Base-by-base conservation (phyloP, 768 basidiomycete species). In the Phallus indusiatus region DNA sequence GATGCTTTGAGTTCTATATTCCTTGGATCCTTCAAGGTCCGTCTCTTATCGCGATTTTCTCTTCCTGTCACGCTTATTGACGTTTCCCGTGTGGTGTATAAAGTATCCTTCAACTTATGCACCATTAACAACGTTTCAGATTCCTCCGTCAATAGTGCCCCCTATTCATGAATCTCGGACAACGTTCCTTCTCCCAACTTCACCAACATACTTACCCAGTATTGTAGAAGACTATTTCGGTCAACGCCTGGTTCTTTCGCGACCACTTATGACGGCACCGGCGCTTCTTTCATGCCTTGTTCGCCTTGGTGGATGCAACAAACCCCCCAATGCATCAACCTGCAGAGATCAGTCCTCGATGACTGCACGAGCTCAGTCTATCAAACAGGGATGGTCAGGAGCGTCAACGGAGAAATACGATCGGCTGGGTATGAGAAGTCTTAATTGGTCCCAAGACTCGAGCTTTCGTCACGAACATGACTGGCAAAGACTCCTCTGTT, bases 111-210 rank as follows among this genome's bases (percentile, higher is more conserved):
- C 46, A 21, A 54, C 54, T n/a, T 37, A 55, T 14, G 20, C 28
- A 28, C 54, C 52, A 4, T 42, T 60, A 8, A 60, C 59, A 14
- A 46, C 67, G 18, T 67, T 69, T 52, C 68, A 82, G 47, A 64
- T 42, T 56, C 53, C 66, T 46, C 61, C 66, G 47, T 16, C 64
- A 22, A 63, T 82, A 75, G 88, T 87, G 65, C 71, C 82, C 0
- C 68, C 80, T 3, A 74, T 81, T 37, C 73, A 79, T 47, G 84
- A 83, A 0, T 85, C 88, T 0, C 81, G 78, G 57, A 82, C 86
- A 65, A 83, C 77, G 65, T 70, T 88, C 36, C 85, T 86, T 0
- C 73, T 83, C 33, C 34, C 59, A 10, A 37, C 51, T 21, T 49
- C 62, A 63, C 59, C 64, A 59, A 55, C 60, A 58, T 61, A 60